These are phyloP conservation scores for Pyrrhoderma lamaoense DNA, from an alignment of 1,284 basidiomycete genomes.

Conservation along the genomic window DNA sequence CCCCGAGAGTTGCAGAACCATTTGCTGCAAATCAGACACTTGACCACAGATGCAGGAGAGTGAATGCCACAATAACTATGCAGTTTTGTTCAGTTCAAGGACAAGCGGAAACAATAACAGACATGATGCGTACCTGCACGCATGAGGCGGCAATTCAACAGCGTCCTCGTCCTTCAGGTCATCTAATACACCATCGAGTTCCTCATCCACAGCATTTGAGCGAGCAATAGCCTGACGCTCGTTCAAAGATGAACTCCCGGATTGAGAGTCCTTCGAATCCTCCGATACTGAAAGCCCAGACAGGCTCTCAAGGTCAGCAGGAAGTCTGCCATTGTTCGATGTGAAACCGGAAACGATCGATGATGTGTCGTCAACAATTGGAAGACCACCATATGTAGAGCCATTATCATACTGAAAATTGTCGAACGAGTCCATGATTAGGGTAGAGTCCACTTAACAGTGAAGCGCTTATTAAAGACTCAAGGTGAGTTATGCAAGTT, in stretches of 20 bases:
- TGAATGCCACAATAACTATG: slow-evolving; percentile 97
- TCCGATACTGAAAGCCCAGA: slow-evolving; percentile 54
- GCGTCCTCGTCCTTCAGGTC: slow-evolving; percentile 82
- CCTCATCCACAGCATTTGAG: slow-evolving; percentile 56
- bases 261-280: slow-evolving; percentile 36
- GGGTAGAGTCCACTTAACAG: too few relatives aligned
- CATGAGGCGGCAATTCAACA: slow-evolving; percentile 82
- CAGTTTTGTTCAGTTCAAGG: slow-evolving; percentile 19
- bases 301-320: slow-evolving; percentile 59
- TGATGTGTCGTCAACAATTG: slow-evolving; percentile 76
- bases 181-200: slow-evolving; percentile 81
- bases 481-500: too few relatives aligned
- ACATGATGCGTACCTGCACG: slow-evolving; percentile 70
- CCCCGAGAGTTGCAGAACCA: slow-evolving; percentile 99
- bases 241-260: slow-evolving; percentile 25
- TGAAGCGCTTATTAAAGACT: too few relatives aligned
- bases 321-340: slow-evolving; percentile 44
- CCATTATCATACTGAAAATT: slow-evolving; percentile 80
- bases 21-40: slow-evolving; percentile 92
- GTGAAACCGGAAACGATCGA: slow-evolving; percentile 67
- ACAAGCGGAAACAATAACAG: slow-evolving; percentile 8
- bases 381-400: slow-evolving; percentile 69
- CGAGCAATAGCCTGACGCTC: slow-evolving; percentile 26
- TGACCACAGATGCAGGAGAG: slow-evolving; percentile 94
- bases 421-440: slow-evolving; percentile 45